Conservation (phyloP, 2,329 filamentous ascomycete species). For the Scytalidium lignicola region DNA sequence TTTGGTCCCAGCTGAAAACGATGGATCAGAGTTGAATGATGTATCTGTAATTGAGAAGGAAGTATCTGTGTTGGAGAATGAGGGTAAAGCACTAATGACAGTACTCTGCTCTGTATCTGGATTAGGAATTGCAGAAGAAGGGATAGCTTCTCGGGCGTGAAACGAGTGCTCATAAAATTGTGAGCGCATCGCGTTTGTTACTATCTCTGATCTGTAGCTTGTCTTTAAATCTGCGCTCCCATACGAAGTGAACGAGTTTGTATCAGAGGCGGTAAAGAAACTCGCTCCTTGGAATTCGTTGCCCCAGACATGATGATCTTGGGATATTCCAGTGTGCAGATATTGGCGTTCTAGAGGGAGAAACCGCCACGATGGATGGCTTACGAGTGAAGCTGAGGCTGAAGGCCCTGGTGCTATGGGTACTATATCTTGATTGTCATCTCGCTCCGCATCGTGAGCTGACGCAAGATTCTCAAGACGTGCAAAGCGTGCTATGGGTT, state of each 20-base stretch:
- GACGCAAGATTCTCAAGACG: constrained; percentile 11
- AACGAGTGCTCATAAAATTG: constrained; percentile 78
- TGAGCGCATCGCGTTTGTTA: constrained; percentile 37
- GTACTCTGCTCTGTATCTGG: constrained; percentile 15
- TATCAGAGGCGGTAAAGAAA: constrained; percentile 44
- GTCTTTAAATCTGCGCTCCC: constrained; percentile 4
- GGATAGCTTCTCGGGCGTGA: constrained; percentile 59
- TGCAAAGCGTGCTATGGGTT: constrained; percentile 36
- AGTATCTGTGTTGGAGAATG: constrained; percentile 26
- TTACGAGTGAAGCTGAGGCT: constrained; percentile 5
- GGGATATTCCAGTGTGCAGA: constrained; percentile 49
- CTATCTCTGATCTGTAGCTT: constrained; percentile 8
- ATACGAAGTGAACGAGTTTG: constrained; percentile 22
- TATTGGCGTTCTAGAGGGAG: constrained; percentile 43
- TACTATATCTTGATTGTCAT: neutral
- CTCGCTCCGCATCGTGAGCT: neutral
- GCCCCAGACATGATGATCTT: constrained; percentile 34
- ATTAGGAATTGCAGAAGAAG: constrained; percentile 52
- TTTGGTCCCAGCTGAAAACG: constrained; percentile 19
- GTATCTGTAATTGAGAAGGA: constrained; percentile 29
- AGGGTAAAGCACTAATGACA: neutral
- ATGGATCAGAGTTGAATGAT: constrained; percentile 33
- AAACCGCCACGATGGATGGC: constrained; percentile 43
- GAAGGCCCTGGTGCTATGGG: constrained; percentile 3
- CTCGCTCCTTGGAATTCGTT: constrained; percentile 29